Conservation (phyloP, 2,329 filamentous ascomycete genomes). For the Curvularia eragrostidis region DNA sequence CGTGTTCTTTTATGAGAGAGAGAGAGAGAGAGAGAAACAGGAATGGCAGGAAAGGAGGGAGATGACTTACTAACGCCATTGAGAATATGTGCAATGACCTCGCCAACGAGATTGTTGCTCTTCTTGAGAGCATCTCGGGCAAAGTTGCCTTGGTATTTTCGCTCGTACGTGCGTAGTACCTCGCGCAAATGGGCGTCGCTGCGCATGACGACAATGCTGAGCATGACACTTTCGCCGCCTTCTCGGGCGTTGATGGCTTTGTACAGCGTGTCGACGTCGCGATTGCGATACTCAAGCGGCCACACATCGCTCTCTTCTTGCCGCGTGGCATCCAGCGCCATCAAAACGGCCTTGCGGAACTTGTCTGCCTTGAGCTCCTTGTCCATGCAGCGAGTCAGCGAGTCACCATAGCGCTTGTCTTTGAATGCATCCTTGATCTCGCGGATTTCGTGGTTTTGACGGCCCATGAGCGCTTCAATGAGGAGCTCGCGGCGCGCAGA, state of each 20-base stretch:
- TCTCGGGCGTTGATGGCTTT: slow-evolving; percentile 72
- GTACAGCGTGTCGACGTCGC: slow-evolving; percentile 76
- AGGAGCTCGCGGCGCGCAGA: slow-evolving; percentile 84
- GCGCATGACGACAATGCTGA: slow-evolving; percentile 79
- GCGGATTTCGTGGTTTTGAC: slow-evolving; percentile 84
- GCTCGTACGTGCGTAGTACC: slow-evolving; percentile 78
- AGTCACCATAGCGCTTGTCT: slow-evolving; percentile 90
- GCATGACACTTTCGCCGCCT: slow-evolving; percentile 87
- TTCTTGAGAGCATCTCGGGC: slow-evolving; percentile 85
- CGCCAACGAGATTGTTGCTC: slow-evolving; percentile 90
- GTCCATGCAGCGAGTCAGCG: slow-evolving; percentile 82
- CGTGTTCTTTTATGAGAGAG: neutral
- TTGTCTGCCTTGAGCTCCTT: slow-evolving; percentile 94
- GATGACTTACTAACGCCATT: slow-evolving; percentile 73
- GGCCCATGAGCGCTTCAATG: slow-evolving; percentile 91
- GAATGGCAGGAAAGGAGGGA: neutral
- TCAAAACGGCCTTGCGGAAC: slow-evolving; percentile 85
- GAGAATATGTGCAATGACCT: slow-evolving; percentile 91
- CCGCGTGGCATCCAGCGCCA: slow-evolving; percentile 80
- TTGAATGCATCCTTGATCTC: slow-evolving; percentile 87
- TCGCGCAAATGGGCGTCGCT: slow-evolving; percentile 84
- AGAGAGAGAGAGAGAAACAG: neutral
- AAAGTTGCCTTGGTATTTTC: slow-evolving; percentile 78
- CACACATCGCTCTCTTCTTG: slow-evolving; percentile 78
- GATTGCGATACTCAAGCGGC: slow-evolving; percentile 62